Base-by-base conservation (phyloP, 1,139 yeast genomes). In the Debaryomyces psychrophilus region DNA sequence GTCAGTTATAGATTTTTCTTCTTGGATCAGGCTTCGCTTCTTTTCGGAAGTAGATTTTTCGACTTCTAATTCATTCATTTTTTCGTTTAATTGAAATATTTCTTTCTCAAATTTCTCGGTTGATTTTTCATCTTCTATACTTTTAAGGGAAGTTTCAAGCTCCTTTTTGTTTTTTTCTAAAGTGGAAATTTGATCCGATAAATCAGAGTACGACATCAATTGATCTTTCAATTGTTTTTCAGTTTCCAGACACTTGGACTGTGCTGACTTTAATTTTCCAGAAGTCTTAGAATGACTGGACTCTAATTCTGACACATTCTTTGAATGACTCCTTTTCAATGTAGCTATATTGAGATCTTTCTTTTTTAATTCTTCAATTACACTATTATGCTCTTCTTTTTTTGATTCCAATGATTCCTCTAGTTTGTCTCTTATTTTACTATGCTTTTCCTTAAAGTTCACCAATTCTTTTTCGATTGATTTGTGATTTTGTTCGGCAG, bases 381-480 rank as follows among this genome's bases (percentile, higher is more conserved):
- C 28, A 4, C 37, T 33, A 12, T 26, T 33, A 39, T 45, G 38
- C 17, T 52, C 45, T 20, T 45, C 45, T 6, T 27, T 22, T 35
- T 50, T 48, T 5, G 46, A 36, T n/a, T 34, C 17, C 8, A 47
- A 42, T 12, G 49, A 60, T 28, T 46, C 27, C 23, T 35, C 38
- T 23, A 56, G 39, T 5, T 44, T 37, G 12, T 44, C 47, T 35
- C 47, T 41, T 17, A 40, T 5, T 27, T 39, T 25, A 3, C 5
- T 8, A 25, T 34, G 44, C 5, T 37, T 36, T 18, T 39, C 40
- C 31, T 50, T 45, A 12, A 50, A 42, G 3, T 20, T 42, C 2
- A 36, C 18, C 5, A 54, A 26, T 33, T 50, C 48, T 2, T 42
- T 49, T n/a, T 48, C 52, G 14, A 44, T 44, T 12, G 38, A 37